Conservation (phyloP, 306 rosid species). For the Begonia peltatifolia region DNA sequence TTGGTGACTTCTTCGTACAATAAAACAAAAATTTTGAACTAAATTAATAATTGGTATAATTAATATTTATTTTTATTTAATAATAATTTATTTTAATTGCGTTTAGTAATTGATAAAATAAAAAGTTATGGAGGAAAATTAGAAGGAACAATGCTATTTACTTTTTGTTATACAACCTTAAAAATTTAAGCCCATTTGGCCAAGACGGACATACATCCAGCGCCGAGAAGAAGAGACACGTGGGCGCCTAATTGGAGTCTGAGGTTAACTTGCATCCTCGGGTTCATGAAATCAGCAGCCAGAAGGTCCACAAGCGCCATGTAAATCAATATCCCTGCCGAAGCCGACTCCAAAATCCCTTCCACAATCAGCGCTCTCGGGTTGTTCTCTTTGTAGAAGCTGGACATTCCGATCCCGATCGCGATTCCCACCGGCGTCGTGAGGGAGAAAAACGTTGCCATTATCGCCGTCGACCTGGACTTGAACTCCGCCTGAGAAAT, state of each 20-base stretch:
- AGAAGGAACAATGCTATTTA: too few species aligned
- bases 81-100: too few species aligned
- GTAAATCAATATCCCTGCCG: constrained; percentile 26
- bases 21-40: too few species aligned
- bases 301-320: constrained; percentile 40
- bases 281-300: constrained; percentile 14
- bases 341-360: constrained; percentile 57
- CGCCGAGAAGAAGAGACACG: too few species aligned
- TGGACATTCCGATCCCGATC: constrained; percentile 43
- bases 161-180: too few species aligned
- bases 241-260: constrained; percentile 24
- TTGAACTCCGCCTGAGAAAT: constrained; percentile 74
- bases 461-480: constrained; percentile 30
- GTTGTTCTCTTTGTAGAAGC: constrained; percentile 42
- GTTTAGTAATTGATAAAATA: too few species aligned
- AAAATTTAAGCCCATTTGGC: too few species aligned
- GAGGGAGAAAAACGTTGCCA: constrained; percentile 67
- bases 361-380: constrained; percentile 45
- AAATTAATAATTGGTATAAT: too few species aligned
- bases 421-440: constrained; percentile 65
- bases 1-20: too few species aligned
- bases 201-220: too few species aligned
- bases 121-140: too few species aligned
- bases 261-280: constrained; percentile 77
- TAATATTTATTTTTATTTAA: too few species aligned